Evolutionary conservation across 176 grass and related monocot species (phyloP), one percentile per base, ranked within the genome.

Genomic region (Oryza coarctata): DNA sequence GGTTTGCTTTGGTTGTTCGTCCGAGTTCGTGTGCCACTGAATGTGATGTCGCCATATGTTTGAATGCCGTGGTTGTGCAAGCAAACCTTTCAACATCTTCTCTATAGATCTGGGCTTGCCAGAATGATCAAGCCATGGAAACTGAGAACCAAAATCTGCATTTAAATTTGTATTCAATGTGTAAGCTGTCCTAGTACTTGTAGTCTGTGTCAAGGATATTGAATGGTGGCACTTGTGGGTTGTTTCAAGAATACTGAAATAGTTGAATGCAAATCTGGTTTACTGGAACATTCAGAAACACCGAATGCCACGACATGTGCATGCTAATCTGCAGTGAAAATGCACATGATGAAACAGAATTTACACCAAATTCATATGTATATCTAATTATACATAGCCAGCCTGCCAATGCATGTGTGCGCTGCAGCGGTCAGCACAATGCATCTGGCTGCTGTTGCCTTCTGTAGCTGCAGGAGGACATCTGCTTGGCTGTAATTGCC

Each of bases 51-150:
- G 14, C 33, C 55, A 49, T 80, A 55, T 55, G 50, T 80, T 1
- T 55, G 50, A 70, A 20, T 28, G 80, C 9, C 50, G 38, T 49
- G 12, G 41, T 77, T 81, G 50, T 62, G 27, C 44, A 70, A 76
- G 9, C 34, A 25, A 25, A 31, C 9, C 15, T 71, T 71, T 23
- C 38, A 36, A 28, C 78, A 65, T 65, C 73, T 73, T 60, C 33
- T 29, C 35, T 63, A 47, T 32, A 33, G 71, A 87, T 75, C 62
- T 87, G 63, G 31, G 8, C 35, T 75, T 74, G 43, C 43, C 13
- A 58, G 60, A 14, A 38, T 30, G 39, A 30, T 29, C 30, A 1
- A 5, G 31, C 33, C 17, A 31, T 32, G 11, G 33, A 29, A 15
- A 32, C 11, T 26, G 73, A 20, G 4, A 15, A 44, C 60, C 73